Percentiles rank a stretch among this genome's conserved stretches.
These are phyloP conservation scores for Kingdonia uniflora DNA, from an alignment of 164 flowering plant species.

Conservation along the genomic window DNA sequence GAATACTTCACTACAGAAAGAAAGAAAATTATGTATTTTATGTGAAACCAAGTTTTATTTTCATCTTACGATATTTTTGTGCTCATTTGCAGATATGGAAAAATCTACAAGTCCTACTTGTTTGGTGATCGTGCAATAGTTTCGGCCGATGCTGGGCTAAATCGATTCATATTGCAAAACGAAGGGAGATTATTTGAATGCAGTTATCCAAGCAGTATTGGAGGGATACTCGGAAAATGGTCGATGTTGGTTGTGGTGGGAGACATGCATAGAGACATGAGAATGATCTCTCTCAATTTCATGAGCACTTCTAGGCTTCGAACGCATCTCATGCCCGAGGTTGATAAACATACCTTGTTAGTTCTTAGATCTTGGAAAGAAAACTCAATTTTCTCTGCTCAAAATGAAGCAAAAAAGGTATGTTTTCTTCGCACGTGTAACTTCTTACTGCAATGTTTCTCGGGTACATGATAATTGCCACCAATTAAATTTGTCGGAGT, in stretches of 20 bases:
- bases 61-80: background rate
- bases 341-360: constrained; percentile 54
- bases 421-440: background rate
- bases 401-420: constrained; percentile 94
- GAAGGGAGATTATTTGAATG: constrained; percentile 87
- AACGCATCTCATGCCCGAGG: constrained; percentile 51
- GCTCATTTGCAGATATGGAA: constrained; percentile 54
- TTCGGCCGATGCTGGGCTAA: constrained; percentile 76
- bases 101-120: constrained; percentile 70
- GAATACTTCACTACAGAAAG: background rate
- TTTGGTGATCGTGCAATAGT: constrained; percentile 82
- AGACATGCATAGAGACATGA: constrained; percentile 90
- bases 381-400: constrained; percentile 51
- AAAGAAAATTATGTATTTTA: background rate
- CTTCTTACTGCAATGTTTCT: background rate
- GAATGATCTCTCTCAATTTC: constrained; percentile 72
- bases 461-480: no score
- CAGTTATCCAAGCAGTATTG: constrained; percentile 83
- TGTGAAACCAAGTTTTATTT: background rate
- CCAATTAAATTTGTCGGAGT: no score
- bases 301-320: constrained; percentile 63
- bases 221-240: constrained; percentile 90
- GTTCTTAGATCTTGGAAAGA: constrained; percentile 63
- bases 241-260: constrained; percentile 87
- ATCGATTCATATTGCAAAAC: constrained; percentile 63